Conservation (phyloP, 2,329 filamentous ascomycete species). For the Thermothelomyces thermophilus region DNA sequence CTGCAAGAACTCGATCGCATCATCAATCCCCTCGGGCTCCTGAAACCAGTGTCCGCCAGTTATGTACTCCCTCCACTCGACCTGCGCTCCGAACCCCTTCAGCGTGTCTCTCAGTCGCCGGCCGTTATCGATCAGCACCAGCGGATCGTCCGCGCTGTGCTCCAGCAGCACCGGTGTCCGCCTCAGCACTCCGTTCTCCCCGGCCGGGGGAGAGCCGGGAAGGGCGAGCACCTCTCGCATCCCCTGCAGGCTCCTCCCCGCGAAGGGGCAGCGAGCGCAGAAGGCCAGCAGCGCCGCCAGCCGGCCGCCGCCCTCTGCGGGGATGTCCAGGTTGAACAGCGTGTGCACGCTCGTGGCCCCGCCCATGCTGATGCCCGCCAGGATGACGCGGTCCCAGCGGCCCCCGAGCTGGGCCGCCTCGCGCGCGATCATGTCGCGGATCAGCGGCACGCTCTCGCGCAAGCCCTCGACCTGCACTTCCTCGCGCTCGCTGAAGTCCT, state of each 20-base stretch:
- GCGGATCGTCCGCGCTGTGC: constrained; percentile 39
- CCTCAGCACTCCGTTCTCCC: constrained; percentile 29
- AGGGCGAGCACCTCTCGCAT: constrained; percentile 31
- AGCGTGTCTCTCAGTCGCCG: constrained; percentile 31
- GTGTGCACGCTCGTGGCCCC: constrained; percentile 35
- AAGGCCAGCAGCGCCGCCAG: constrained; percentile 36
- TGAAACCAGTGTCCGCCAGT: constrained; percentile 41
- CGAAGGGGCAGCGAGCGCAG: constrained; percentile 33
- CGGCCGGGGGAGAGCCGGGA: constrained; percentile 14
- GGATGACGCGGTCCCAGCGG: constrained; percentile 34
- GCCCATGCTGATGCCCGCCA: constrained; percentile 43
- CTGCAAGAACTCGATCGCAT: constrained; percentile 24
- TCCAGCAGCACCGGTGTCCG: constrained; percentile 40
- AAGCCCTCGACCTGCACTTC: constrained; percentile 38
- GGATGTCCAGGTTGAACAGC: constrained; percentile 32
- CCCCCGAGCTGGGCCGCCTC: constrained; percentile 35
- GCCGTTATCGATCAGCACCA: constrained; percentile 35
- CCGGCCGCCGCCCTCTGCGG: constrained; percentile 8
- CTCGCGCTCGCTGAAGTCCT: constrained; percentile 36
- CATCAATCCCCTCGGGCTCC: constrained; percentile 37
- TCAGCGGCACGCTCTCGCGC: constrained; percentile 30
- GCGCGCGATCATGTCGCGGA: constrained; percentile 29
- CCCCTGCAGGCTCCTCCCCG: constrained; percentile 26
- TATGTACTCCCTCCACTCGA: constrained; percentile 37
- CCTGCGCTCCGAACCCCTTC: constrained; percentile 32